These are phyloP conservation scores for Anastatica hierochuntica DNA, from an alignment of 345 rosid species.

Conservation along the genomic window DNA sequence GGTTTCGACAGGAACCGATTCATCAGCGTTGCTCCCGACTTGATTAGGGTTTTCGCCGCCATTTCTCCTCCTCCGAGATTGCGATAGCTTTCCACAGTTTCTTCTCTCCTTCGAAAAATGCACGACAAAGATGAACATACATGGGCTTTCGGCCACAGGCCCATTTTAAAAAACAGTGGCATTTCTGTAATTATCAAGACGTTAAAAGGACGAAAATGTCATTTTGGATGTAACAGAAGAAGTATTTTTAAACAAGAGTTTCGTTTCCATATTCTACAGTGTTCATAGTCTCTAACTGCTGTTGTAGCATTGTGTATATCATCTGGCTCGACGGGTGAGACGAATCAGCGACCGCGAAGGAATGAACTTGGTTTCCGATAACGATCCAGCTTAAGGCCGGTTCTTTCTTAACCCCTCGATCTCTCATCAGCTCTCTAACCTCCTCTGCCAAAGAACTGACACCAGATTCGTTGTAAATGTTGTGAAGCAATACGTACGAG, in stretches of 20 bases:
- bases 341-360: constrained; percentile 20
- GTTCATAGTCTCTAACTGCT: constrained; percentile 24
- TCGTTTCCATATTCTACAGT: constrained; percentile 11
- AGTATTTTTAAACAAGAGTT: not conserved
- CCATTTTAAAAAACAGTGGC: not conserved
- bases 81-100: not conserved
- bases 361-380: constrained; percentile 27
- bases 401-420: constrained; percentile 38
- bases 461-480: constrained; percentile 34
- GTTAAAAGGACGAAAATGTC: not conserved
- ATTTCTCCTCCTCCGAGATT: constrained; percentile 24
- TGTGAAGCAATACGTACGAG: constrained; percentile 37
- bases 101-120: not conserved
- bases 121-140: not conserved
- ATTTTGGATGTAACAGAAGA: not conserved
- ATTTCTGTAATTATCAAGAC: not conserved
- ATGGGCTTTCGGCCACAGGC: constrained; percentile 21
- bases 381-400: constrained; percentile 46
- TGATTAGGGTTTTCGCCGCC: constrained; percentile 66
- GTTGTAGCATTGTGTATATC: constrained; percentile 23
- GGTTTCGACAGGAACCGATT: constrained; percentile 41
- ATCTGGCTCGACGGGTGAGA: constrained; percentile 23
- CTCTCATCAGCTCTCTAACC: constrained; percentile 34
- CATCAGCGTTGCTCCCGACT: constrained; percentile 55
- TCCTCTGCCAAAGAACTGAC: constrained; percentile 24